Evolutionary conservation across 345 rosid genomes (phyloP), one percentile per base, ranked within the genome.

Genomic region (Eucalyptus pauciflora): DNA sequence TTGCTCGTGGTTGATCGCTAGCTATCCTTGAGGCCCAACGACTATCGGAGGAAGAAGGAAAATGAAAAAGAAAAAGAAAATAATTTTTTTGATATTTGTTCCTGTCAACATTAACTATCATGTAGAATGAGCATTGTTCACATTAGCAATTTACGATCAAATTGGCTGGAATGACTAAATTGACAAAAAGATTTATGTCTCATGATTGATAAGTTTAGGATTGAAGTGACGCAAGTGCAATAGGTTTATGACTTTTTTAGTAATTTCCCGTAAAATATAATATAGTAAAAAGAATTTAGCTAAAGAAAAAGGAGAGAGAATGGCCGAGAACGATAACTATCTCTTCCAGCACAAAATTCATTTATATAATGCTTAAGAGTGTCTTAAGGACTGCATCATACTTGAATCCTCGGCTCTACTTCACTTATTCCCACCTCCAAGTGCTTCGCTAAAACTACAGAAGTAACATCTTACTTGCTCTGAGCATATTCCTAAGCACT

Each of bases 21-120:
- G 29, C 62, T 24, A 24, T 56, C 6, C 27, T 10, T 9, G 6
- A 56, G 62, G 62, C 29, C 27, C 27, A 24, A 24, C 1, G 3
- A 56, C 29, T 24, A 24, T 24, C 1, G 3, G 1, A 8, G 62
- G 62, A 56, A 56, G 62, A 56, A 56, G 2, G 29, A 24, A 24
- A 56, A 3, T 18, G 4, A 18, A 8, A 56, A 56, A 8, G 1
- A 4, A 20, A 22, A 1, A 1, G 1, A 50, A 50, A 22, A 10
- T 4, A 2, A 54, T 4, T 3, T 2, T 15, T 9, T 41, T 41
- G 41, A 41, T 41, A 41, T 4, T 41, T 41, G 5, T 41, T 41
- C 56, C 4, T 18, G 1, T 52, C 56, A 52, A 52, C 10, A 52
- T 52, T 18, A 52, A 52, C 2, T 52, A 24, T 52, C 58, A 18